phyloP scores from a whole-genome alignment of 148 eudicot genomes.

The Silene latifolia region DNA sequence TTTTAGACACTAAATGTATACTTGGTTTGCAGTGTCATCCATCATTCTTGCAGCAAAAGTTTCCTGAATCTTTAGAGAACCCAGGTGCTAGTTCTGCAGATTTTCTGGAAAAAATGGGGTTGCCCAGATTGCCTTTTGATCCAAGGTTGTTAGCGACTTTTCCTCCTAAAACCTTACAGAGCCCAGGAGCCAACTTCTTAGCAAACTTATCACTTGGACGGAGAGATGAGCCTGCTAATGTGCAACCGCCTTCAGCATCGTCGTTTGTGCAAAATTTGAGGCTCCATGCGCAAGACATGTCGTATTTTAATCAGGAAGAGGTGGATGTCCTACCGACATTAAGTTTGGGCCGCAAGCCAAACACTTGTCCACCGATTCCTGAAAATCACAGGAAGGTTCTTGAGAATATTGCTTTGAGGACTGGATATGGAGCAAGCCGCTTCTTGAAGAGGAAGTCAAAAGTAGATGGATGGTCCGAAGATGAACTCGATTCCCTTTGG shows the following conservation, averaged over 20 bases:
- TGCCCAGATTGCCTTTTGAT: constrained; percentile 75
- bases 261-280: constrained; percentile 59
- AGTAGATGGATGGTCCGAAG: constrained; percentile 79
- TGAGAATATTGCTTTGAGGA: constrained; percentile 78
- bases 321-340: constrained; percentile 47
- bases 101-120: constrained; percentile 55
- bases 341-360: constrained; percentile 56
- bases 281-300: constrained; percentile 42
- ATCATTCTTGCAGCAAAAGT: constrained; percentile 40
- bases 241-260: constrained; percentile 38
- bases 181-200: constrained; percentile 47
- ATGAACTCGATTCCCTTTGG: constrained; percentile 94
- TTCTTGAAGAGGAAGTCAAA: constrained; percentile 54
- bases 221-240: constrained; percentile 35
- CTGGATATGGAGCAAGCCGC: constrained; percentile 56
- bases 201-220: constrained; percentile 67
- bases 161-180: constrained; percentile 42
- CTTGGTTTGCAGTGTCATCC: constrained; percentile 54
- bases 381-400: constrained; percentile 90
- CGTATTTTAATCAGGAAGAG: constrained; percentile 44
- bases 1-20: constrained; percentile 10
- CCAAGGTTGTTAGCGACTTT: constrained; percentile 51
- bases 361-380: constrained; percentile 49
- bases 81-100: constrained; percentile 44
- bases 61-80: constrained; percentile 42